These are phyloP conservation scores for Grifola frondosa DNA, from an alignment of 1,284 basidiomycete species.

Conservation along the genomic window DNA sequence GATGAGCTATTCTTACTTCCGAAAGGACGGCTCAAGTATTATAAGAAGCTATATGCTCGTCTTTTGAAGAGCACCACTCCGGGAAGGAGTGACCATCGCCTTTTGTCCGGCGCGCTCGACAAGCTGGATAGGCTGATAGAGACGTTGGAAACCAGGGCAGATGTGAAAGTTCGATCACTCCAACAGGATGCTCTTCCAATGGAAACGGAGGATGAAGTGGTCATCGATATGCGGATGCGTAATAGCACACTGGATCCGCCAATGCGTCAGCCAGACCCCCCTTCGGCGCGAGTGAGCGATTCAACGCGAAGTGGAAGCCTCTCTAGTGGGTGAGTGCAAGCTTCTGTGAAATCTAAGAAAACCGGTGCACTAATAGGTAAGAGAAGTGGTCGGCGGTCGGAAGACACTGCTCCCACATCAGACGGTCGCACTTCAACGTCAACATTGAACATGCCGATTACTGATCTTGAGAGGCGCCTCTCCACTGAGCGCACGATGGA, in stretches of 20 bases:
- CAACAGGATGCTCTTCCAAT: slow-evolving; percentile 23
- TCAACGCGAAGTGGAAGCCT: slow-evolving; percentile 37
- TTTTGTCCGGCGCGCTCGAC: slow-evolving; percentile 80
- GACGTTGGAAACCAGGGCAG: slow-evolving; percentile 62
- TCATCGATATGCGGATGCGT: slow-evolving; percentile 47
- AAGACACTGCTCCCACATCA: slow-evolving; percentile 57
- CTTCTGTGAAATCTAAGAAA: not conserved
- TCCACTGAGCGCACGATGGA: slow-evolving; percentile 83
- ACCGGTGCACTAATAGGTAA: not conserved
- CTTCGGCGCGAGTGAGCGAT: slow-evolving; percentile 25
- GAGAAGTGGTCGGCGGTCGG: slow-evolving; percentile 55
- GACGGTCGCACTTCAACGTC: slow-evolving; percentile 49
- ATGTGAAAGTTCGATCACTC: slow-evolving; percentile 38
- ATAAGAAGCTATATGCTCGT: slow-evolving; percentile 87
- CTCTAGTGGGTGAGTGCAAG: slow-evolving; percentile 52
- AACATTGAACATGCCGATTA: slow-evolving; percentile 55
- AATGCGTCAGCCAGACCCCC: slow-evolving; percentile 7
- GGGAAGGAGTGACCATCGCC: slow-evolving; percentile 84
- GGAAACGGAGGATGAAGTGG: slow-evolving; percentile 51
- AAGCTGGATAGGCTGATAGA: slow-evolving; percentile 76
- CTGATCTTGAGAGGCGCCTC: slow-evolving; percentile 81
- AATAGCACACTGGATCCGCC: slow-evolving; percentile 29
- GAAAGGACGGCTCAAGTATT: slow-evolving; percentile 84
- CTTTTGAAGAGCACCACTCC: slow-evolving; percentile 87
- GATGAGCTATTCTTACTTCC: slow-evolving; percentile 89